A percentile compares a stretch with the other conserved stretches of the same genome.
These are phyloP conservation scores for Colletotrichum liriopes DNA, from an alignment of 2,329 filamentous ascomycete genomes.

Conservation along the genomic window DNA sequence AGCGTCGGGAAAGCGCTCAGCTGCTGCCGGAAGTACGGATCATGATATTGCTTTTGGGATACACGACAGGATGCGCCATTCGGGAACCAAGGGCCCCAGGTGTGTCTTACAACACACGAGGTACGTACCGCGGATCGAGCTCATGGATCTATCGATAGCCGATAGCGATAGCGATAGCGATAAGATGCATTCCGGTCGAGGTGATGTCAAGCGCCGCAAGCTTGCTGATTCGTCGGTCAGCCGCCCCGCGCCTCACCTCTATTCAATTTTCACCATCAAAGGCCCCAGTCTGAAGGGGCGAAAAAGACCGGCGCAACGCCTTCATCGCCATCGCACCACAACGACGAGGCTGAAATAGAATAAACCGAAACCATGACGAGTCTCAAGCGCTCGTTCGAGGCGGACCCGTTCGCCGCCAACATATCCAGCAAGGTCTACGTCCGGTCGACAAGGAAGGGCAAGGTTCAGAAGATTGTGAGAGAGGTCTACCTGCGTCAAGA, in stretches of 20 bases:
- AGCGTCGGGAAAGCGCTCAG: neutral
- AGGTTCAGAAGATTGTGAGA: constrained; percentile 98
- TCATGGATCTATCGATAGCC: constrained; percentile 2
- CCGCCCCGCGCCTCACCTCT: constrained; percentile 38
- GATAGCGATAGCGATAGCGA: constrained; percentile 40
- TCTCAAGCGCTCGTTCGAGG: constrained; percentile 71
- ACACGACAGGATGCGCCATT: constrained; percentile 23
- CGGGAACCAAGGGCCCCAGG: neutral
- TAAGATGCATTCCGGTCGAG: constrained; percentile 9
- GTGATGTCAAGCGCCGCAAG: constrained; percentile 24
- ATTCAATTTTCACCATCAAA: constrained; percentile 40
- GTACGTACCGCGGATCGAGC: neutral
- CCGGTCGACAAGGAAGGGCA: constrained; percentile 93
- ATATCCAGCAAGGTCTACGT: constrained; percentile 97
- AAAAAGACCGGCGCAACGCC: constrained; percentile 3
- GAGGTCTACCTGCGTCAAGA: constrained; percentile 97
- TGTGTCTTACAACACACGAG: neutral
- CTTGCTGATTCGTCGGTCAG: constrained; percentile 44
- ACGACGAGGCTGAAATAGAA: constrained; percentile 3
- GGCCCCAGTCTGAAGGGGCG: constrained; percentile 3
- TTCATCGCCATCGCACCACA: constrained; percentile 18
- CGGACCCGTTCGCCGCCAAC: constrained; percentile 74
- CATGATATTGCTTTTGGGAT: constrained; percentile 21
- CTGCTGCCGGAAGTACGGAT: neutral
- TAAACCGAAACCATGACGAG: constrained; percentile 69